Evolutionary conservation across 768 basidiomycete genomes (phyloP).

Genomic region (Zangia roseola): DNA sequence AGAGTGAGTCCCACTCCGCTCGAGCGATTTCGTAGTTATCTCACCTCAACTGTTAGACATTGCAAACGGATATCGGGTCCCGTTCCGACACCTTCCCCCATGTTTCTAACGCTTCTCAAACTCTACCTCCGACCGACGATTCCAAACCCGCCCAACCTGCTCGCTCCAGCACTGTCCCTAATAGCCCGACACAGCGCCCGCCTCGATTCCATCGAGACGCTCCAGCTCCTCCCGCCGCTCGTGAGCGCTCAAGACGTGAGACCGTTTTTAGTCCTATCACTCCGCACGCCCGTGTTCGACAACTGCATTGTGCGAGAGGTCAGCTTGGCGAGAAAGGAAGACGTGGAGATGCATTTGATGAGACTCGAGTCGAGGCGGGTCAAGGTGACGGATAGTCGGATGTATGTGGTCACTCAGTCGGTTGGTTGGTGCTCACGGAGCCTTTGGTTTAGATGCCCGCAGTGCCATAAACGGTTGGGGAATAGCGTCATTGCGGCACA

Average conservation of each 20-base stretch:
- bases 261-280: constrained; percentile 70
- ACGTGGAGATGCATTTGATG: constrained; percentile 72
- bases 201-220: constrained; percentile 76
- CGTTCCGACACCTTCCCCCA: constrained; percentile 49
- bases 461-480: constrained; percentile 92
- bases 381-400: constrained; percentile 87
- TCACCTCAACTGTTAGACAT: constrained; percentile 54
- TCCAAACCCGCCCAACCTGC: constrained; percentile 50
- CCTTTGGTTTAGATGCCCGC: constrained; percentile 69
- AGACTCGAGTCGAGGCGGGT: constrained; percentile 77
- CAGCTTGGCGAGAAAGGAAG: constrained; percentile 72
- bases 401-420: constrained; percentile 55
- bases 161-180: constrained; percentile 83
- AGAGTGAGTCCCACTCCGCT: constrained; percentile 52
- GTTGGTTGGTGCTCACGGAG: background rate
- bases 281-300: constrained; percentile 68
- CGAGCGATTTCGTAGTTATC: background rate
- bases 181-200: constrained; percentile 82
- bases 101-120: constrained; percentile 83
- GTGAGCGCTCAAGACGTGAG: constrained; percentile 81
- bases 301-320: constrained; percentile 67
- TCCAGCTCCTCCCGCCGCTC: constrained; percentile 87
- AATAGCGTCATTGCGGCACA: constrained; percentile 94
- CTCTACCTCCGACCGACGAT: constrained; percentile 81
- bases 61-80: constrained; percentile 80